A percentile compares a stretch with the other conserved stretches of the same genome.
phyloP scores from a whole-genome alignment of 768 basidiomycete genomes.

The Leccinum obscurum region DNA sequence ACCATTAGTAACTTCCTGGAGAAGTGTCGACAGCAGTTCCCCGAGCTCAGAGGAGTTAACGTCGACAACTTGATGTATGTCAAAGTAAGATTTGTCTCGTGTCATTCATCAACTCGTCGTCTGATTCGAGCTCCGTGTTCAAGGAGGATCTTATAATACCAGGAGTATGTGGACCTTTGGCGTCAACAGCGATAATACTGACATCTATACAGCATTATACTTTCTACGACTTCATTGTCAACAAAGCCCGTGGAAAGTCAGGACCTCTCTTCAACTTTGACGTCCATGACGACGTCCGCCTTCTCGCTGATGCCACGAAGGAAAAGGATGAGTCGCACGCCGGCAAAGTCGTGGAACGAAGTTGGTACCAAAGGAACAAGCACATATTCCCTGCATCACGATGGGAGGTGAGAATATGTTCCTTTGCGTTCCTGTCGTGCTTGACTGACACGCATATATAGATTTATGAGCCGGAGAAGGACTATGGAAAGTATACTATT shows the following conservation, averaged over 20 bases:
- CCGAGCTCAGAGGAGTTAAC: conserved; percentile 84
- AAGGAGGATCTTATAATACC: conserved; percentile 98
- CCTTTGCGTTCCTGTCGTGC: neutral
- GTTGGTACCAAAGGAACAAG: conserved; percentile 94
- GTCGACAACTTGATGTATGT: conserved; percentile 99
- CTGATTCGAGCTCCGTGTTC: conserved; percentile 11
- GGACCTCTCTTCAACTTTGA: conserved; percentile 98
- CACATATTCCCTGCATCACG: conserved; percentile 97
- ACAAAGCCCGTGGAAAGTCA: conserved; percentile 97
- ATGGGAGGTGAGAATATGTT: conserved; percentile 70
- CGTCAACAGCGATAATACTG: neutral
- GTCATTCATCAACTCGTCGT: neutral
- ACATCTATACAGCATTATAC: conserved; percentile 77
- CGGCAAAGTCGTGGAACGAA: conserved; percentile 96
- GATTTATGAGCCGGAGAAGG: conserved; percentile 94
- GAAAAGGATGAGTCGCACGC: conserved; percentile 99
- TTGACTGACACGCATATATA: conserved; percentile 27
- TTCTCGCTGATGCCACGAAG: conserved; percentile 90
- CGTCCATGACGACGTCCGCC: conserved; percentile 96
- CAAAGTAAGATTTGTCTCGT: conserved; percentile 56
- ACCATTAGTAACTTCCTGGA: conserved; percentile 84
- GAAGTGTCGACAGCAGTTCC: conserved; percentile 90
- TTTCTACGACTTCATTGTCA: conserved; percentile 97
- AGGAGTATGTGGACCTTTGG: conserved; percentile 57
- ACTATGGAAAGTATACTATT: conserved; percentile 91